Conservation (phyloP, 345 rosid species). For the Moringa oleifera region DNA sequence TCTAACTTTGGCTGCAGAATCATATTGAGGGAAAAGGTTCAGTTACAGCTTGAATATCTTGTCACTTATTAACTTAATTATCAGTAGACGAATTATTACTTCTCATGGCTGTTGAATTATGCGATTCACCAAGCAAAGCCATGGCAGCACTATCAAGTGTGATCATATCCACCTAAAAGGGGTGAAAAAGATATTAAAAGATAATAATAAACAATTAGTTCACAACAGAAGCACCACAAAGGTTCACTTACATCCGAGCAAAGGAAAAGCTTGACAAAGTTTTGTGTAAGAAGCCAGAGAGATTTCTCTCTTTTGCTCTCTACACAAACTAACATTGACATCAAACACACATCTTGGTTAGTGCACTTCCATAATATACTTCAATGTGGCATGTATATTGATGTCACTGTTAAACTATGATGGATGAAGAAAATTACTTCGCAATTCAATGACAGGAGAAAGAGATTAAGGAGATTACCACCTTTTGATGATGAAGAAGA, state of each 20-base stretch:
- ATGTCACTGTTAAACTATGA: too few relatives aligned
- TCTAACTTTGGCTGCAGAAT: slow-evolving; percentile 69
- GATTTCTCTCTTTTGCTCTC: slow-evolving; percentile 67
- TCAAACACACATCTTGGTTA: neutral
- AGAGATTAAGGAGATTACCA: slow-evolving; percentile 36
- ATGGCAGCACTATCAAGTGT: slow-evolving; percentile 63
- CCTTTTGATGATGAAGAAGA: slow-evolving; percentile 32
- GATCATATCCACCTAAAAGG: slow-evolving; percentile 46
- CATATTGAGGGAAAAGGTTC: slow-evolving; percentile 6
- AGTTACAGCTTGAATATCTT: slow-evolving; percentile 13
- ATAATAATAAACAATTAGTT: neutral
- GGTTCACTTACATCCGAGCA: slow-evolving; percentile 60
- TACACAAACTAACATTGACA: slow-evolving; percentile 14
- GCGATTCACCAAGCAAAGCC: slow-evolving; percentile 52
- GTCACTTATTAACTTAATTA: neutral
- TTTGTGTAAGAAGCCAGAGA: slow-evolving; percentile 62
- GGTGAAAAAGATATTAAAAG: slow-evolving; percentile 12
- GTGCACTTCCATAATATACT: too few relatives aligned
- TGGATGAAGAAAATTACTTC: neutral
- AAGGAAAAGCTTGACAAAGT: slow-evolving; percentile 78
- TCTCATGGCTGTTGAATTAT: slow-evolving; percentile 53
- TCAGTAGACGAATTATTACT: slow-evolving; percentile 33
- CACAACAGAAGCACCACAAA: neutral
- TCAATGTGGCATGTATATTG: too few relatives aligned
- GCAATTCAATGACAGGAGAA: neutral